A percentile compares a stretch with the other conserved stretches of the same genome.
These are phyloP conservation scores for Botrytis fragariae DNA, from an alignment of 2,329 filamentous ascomycete genomes.

Conservation along the genomic window DNA sequence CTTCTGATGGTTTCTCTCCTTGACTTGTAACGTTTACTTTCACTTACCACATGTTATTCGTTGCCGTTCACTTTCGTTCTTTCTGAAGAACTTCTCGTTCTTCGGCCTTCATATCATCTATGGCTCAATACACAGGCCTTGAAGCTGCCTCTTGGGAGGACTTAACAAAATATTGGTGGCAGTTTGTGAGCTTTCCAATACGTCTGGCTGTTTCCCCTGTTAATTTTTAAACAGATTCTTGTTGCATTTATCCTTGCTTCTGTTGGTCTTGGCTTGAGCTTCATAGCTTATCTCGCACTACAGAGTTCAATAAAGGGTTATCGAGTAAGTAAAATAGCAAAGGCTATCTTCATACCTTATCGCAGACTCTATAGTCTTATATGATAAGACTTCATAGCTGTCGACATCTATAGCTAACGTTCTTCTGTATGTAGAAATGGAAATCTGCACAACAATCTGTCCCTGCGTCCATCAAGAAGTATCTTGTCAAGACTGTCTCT, in stretches of 20 bases:
- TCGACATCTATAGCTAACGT: not conserved
- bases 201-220: slow-evolving; percentile 11
- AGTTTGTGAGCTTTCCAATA: slow-evolving; percentile 27
- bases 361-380: no score
- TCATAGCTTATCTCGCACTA: slow-evolving; percentile 25
- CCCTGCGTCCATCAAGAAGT: slow-evolving; percentile 23
- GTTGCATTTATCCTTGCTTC: slow-evolving; percentile 33
- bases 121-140: slow-evolving; percentile 32
- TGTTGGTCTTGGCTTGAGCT: slow-evolving; percentile 24
- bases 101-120: slow-evolving; percentile 19
- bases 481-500: slow-evolving; percentile 22
- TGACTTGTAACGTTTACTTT: slow-evolving; percentile 21
- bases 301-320: slow-evolving; percentile 20
- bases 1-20: not conserved
- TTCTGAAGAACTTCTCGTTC: slow-evolving; percentile 13
- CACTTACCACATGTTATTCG: slow-evolving; percentile 8
- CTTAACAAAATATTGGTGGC: slow-evolving; percentile 33
- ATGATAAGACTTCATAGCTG: not conserved
- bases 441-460: slow-evolving; percentile 20
- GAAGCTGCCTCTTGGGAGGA: slow-evolving; percentile 29
- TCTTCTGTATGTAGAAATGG: slow-evolving; percentile 21
- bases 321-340: slow-evolving; percentile 13
- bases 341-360: not conserved
- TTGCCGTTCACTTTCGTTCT: slow-evolving; percentile 5
- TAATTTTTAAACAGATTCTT: slow-evolving; percentile 29